These are phyloP conservation scores for Ogataea ganodermae DNA, from an alignment of 805 yeast genomes.

Conservation along the genomic window DNA sequence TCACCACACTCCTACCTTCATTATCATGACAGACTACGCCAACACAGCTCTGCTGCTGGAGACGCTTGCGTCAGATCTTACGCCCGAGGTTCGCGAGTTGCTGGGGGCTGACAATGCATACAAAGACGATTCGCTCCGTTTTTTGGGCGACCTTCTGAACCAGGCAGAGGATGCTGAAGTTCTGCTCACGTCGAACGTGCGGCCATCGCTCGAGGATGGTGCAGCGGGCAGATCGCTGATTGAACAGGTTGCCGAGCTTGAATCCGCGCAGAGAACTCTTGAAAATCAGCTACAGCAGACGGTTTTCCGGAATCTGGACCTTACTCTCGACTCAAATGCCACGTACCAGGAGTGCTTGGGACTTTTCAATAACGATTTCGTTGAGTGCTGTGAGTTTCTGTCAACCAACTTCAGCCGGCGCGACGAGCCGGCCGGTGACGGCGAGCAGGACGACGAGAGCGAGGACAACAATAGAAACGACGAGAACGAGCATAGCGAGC, in stretches of 20 bases:
- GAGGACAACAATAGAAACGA: constrained; percentile 7
- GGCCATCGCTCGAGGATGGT: constrained; percentile 27
- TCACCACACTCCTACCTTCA: too few relatives aligned
- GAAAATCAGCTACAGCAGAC: constrained; percentile 48
- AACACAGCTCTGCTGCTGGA: constrained; percentile 37
- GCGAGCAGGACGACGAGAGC: constrained; percentile 5
- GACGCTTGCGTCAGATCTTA: constrained; percentile 34
- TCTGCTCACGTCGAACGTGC: constrained; percentile 27
- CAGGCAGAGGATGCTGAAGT: constrained; percentile 44
- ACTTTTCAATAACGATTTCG: constrained; percentile 37
- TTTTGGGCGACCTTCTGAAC: constrained; percentile 41
- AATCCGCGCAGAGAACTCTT: constrained; percentile 50
- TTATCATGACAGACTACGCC: constrained; percentile 14
- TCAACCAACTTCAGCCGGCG: constrained; percentile 33
- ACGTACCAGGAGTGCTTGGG: constrained; percentile 37
- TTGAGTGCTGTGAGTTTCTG: constrained; percentile 32
- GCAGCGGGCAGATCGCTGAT: constrained; percentile 42
- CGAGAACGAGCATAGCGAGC: constrained; percentile 12
- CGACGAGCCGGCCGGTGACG: constrained; percentile 17
- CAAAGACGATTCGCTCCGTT: constrained; percentile 37
- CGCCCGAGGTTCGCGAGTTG: constrained; percentile 25
- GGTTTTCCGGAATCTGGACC: constrained; percentile 43
- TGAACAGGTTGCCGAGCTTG: constrained; percentile 76
- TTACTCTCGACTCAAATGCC: constrained; percentile 42
- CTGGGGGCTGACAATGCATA: constrained; percentile 36